Evolutionary conservation across 2,329 filamentous ascomycete species (phyloP), one percentile per base, ranked within the genome.

Genomic region (Cryphonectria naterciae): DNA sequence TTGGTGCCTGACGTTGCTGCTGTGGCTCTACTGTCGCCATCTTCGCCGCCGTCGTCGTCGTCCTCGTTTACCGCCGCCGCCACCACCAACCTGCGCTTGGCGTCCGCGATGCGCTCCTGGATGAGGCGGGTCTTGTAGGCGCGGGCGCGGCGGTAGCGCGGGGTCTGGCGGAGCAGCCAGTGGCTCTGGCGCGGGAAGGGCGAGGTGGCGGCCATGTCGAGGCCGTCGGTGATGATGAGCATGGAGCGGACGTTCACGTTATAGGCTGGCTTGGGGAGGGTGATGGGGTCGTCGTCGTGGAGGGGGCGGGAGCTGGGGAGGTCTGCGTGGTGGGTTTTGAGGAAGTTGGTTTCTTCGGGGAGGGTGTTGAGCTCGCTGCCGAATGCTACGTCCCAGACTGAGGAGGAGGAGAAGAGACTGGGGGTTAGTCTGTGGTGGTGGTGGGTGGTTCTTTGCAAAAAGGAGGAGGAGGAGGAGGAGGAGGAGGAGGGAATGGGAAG

Each of bases 341-440:
- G 49, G 10, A 70, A 58, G 17, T 39, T 39, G 17, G 56, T 68
- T 39, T 68, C 69, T 15, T 62, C 54, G 13, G 46, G 13, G 15
- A 70, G 2, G 28, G 58, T 68, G 28, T 25, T 11, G 4, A 70
- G 60, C 28, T 70, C 56, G 39, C 65, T 70, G 5, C 69, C 69
- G 22, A 70, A 68, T 6, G 65, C 60, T 17, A 68, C 65, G 37
- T 70, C 65, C 69, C 69, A 70, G 65, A 70, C 61, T 64, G 32
- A 28, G n/a, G n/a, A 2, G 15, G 39, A 7, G 15, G 39, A 4
- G 17, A 2, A 10, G 19, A 11, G 22, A 39, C 11, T 8, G 19
- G 15, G 25, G 37, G 1, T 28, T 13, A 43, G 22, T 22, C 32
- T 39, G 58, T 39, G 58, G 32, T 62, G 58, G 2, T 39, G n/a